Percentiles rank a stretch among this genome's conserved stretches.
phyloP scores from a whole-genome alignment of 108 stramenopile species.

The Cylindrotheca closterium region DNA sequence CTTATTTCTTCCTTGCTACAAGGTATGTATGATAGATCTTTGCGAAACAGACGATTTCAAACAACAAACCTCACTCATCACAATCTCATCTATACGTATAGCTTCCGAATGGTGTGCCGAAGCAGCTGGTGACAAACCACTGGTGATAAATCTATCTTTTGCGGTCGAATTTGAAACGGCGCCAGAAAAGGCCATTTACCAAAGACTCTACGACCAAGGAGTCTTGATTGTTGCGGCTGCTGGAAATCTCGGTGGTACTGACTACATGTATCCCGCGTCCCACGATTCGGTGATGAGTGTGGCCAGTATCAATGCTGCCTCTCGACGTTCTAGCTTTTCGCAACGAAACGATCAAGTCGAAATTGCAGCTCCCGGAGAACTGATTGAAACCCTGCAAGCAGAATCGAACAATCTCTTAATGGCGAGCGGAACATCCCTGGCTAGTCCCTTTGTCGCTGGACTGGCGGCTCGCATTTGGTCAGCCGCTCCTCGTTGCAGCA shows the following conservation, averaged over 20 bases:
- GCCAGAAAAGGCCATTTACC: not conserved
- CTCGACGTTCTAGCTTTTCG: conserved; percentile 7
- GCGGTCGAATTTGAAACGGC: conserved; percentile 10
- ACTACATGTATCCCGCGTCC: conserved; percentile 45
- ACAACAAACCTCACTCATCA: too few species aligned
- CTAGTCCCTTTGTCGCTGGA: conserved; percentile 67
- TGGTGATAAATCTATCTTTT: conserved; percentile 50
- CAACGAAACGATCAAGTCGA: conserved; percentile 46
- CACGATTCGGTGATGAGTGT: conserved; percentile 48
- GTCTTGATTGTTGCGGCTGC: conserved; percentile 51
- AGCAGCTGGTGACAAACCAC: conserved; percentile 40
- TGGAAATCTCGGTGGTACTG: conserved; percentile 43
- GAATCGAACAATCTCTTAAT: too few species aligned
- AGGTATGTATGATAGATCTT: too few species aligned
- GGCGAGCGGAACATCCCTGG: conserved; percentile 69
- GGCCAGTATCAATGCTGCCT: conserved; percentile 10
- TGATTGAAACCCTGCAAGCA: too few species aligned
- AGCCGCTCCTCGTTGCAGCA: conserved; percentile 43
- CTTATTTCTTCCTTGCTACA: not conserved
- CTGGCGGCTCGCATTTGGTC: conserved; percentile 53
- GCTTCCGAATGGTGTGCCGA: conserved; percentile 44
- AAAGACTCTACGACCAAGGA: conserved; percentile 1
- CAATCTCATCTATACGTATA: not conserved
- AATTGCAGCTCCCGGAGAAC: conserved; percentile 46
- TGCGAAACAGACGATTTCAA: too few species aligned